Base-by-base conservation (phyloP, 257 asterid species). In the Coffea canephora region DNA sequence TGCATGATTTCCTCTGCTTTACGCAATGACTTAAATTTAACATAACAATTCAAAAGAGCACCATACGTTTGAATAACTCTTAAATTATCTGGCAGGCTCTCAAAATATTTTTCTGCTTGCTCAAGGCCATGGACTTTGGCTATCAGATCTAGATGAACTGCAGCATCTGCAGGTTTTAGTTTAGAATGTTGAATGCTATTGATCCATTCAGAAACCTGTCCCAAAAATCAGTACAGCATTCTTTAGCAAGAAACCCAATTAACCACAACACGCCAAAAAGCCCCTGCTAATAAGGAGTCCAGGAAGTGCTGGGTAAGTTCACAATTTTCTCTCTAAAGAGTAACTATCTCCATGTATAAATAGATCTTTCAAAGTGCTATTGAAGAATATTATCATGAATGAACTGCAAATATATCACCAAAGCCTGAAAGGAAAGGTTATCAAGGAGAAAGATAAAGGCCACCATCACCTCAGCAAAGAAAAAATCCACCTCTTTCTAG, bases 1-100 rank as follows among this genome's bases (percentile, higher is more conserved):
- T 87, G 81, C 86, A 87, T 82, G 49, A 74, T 50, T 59, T 69
- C 71, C 82, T 84, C 89, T 18, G 89, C 86, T 72, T 84, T 87
- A 25, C 82, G 84, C 43, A 77, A 3, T 25, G 49, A 66, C 52
- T 57, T 82, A 3, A 66, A 66, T 25, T 71, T 21, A 49, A 75
- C 87, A 78, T 84, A 87, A 77, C 83, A 74, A 19, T 84, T 84
- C 78, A 87, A 75, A 70, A 87, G 86, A 52, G 89, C 83, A 3
- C 78, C 81, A 65, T 82, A 74, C 5, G 81, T 78, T 39, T 66
- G 61, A 16, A 76, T 19, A 49, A 21, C 25, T 57, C 69, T 87
- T 39, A 18, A 77, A 62, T 67, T n/a, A 46, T 74, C 69, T 6
- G 88, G 88, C 13, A 84, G 43, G 74, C 59, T 74, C 74, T 70